These are phyloP conservation scores for Suhomyces vadensis DNA, from an alignment of 805 yeast genomes.

Conservation along the genomic window DNA sequence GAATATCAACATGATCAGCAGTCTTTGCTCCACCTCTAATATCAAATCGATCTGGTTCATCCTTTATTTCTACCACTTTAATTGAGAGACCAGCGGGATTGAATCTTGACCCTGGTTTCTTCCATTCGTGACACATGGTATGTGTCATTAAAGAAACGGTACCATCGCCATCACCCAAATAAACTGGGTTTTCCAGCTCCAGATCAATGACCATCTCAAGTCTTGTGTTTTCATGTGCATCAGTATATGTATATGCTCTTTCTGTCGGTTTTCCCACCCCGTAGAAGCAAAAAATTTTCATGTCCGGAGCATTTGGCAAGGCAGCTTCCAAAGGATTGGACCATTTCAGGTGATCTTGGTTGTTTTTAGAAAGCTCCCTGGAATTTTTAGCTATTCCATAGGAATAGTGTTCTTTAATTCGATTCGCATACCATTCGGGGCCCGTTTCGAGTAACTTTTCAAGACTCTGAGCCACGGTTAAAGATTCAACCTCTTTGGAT, in stretches of 20 bases:
- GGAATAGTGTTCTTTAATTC: slow-evolving; percentile 73
- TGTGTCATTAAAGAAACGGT: slow-evolving; percentile 88
- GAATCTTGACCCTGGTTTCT: slow-evolving; percentile 57
- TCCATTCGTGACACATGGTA: slow-evolving; percentile 90
- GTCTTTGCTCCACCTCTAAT: slow-evolving; percentile 97
- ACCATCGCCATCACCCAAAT: slow-evolving; percentile 92
- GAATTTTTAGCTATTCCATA: slow-evolving; percentile 67
- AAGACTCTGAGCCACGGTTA: slow-evolving; percentile 68
- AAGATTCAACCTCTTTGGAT: slow-evolving; percentile 39
- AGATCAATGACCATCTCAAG: slow-evolving; percentile 73
- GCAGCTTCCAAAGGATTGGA: slow-evolving; percentile 91
- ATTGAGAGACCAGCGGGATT: slow-evolving; percentile 80
- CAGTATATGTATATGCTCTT: slow-evolving; percentile 82
- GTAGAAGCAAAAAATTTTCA: slow-evolving; percentile 86
- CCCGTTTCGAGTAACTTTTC: slow-evolving; percentile 62
- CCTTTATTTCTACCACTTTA: slow-evolving; percentile 84
- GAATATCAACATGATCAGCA: slow-evolving; percentile 95
- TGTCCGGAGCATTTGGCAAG: slow-evolving; percentile 89
- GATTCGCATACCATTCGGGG: slow-evolving; percentile 72
- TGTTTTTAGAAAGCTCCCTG: slow-evolving; percentile 62
- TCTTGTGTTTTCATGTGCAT: slow-evolving; percentile 51
- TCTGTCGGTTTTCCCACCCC: slow-evolving; percentile 98
- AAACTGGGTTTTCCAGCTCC: slow-evolving; percentile 64
- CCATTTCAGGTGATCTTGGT: slow-evolving; percentile 81
- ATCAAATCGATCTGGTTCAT: slow-evolving; percentile 92